Base-by-base conservation (phyloP, 73 alveolate genomes). In the Uronychia binucleata region DNA sequence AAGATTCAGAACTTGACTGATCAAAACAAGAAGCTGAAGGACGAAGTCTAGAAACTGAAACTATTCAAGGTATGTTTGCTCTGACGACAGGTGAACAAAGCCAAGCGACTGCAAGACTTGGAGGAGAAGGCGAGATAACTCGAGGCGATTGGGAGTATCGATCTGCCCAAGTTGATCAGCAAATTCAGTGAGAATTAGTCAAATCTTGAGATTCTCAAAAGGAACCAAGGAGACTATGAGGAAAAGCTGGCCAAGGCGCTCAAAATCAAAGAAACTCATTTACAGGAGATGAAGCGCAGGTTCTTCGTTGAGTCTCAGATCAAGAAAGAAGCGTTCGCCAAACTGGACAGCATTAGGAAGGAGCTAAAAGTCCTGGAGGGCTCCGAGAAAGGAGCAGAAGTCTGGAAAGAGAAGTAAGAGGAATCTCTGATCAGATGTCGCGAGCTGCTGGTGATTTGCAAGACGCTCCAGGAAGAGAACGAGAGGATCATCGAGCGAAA, bases 71-170 rank as follows among this genome's bases (percentile, higher is more conserved):
- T 46, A 19, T 11, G 19, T 46, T 11, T 86, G 1, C 34, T 78
- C 75, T 58, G 78, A 57, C 78, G 59, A 77, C 77, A 79, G 79
- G 33, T 46, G 32, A 86, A 85, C 13, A 86, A 86, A 59, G 14
- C 79, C n/a, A 86, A 78, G 78, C 58, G 92, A 78, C 80, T 86
- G 19, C 83, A 77, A 26, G 92, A 86, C 34, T 33, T 86, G 31
- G 92, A 86, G 58, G 59, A 60, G 25, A 86, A 86, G 75, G 92
- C 92, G 0, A 86, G 92, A 58, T 85, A 86, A 58, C 78, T 86
- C 31, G 92, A 86, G 58, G 87, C 78, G 26, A 59, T 86, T 1
- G 26, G 74, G 30, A 86, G 59, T 31, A 32, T 86, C 13, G 59
- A 77, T 58, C 77, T 86, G 30, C 87, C 87, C 1, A 86, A 79